Evolutionary conservation across 2,329 filamentous ascomycete species (phyloP).

Genomic region (Fusarium phyllophilum): DNA sequence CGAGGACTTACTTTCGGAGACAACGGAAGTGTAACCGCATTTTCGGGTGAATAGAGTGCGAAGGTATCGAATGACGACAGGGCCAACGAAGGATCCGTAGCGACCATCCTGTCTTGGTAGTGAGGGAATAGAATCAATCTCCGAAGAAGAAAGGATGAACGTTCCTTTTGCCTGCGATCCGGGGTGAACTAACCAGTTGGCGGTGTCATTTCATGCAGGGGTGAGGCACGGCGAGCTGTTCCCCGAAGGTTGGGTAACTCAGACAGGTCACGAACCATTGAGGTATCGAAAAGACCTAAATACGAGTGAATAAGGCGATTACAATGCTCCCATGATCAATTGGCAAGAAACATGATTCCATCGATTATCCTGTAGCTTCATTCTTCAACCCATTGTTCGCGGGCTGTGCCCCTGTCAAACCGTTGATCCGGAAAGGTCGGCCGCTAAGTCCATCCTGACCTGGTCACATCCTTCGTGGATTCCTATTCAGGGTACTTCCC

Average conservation of each 20-base stretch:
- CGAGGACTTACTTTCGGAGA: not conserved
- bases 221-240: not conserved
- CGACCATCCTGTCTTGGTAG: not conserved
- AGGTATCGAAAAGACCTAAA: accelerated
- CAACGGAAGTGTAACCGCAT: not conserved
- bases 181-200: not conserved
- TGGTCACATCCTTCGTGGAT: not conserved
- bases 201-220: not conserved
- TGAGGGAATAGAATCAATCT: not conserved
- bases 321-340: accelerated
- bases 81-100: not conserved
- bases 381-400: no score
- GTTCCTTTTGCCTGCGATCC: not conserved
- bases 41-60: not conserved
- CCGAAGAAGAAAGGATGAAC: not conserved
- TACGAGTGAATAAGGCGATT: accelerated
- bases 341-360: accelerated
- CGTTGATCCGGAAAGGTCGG: not conserved
- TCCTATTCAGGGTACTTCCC: not conserved
- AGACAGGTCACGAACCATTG: no score
- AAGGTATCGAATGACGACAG: no score
- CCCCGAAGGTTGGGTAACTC: not conserved
- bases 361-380: not conserved
- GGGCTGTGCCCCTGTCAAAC: not conserved
- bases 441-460: not conserved